Evolutionary conservation across 2,329 filamentous ascomycete species (phyloP).

Genomic region (Beauveria sp.): DNA sequence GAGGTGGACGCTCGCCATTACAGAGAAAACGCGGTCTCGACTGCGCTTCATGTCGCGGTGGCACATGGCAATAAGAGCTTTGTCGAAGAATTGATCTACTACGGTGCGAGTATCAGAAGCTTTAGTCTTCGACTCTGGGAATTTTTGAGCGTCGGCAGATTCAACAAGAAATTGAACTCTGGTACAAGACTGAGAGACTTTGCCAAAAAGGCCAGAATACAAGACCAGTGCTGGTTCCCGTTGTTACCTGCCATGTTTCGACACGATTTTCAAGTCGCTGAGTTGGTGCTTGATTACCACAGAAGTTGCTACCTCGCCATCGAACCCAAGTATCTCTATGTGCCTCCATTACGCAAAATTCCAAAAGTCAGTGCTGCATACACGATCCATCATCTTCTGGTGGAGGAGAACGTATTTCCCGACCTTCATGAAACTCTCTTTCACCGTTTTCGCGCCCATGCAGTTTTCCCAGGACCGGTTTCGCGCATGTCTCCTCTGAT

Average conservation of each 20-base stretch:
- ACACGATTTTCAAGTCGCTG: not conserved
- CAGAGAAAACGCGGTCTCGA: not conserved
- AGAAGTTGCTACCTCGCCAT: not conserved
- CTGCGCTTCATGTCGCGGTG: not conserved
- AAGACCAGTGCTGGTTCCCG: not conserved
- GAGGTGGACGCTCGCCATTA: not conserved
- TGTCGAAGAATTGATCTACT: not conserved
- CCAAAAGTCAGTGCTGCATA: not conserved
- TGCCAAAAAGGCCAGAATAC: not conserved
- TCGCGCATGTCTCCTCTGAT: not conserved
- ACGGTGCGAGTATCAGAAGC: not conserved
- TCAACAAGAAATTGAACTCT: not conserved
- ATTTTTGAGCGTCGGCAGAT: not conserved
- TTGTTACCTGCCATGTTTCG: not conserved
- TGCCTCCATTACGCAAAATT: not conserved
- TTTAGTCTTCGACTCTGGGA: not conserved
- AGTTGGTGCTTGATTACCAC: not conserved
- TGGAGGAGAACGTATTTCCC: not conserved
- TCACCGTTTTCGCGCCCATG: not conserved
- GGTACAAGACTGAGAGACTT: not conserved
- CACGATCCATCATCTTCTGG: not conserved
- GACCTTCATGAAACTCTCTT: not conserved
- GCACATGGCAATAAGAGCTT: not conserved
- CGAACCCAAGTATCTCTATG: not conserved
- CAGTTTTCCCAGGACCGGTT: not conserved